phyloP scores from a whole-genome alignment of 2,329 filamentous ascomycete species.

The Penicillium rolfsii region DNA sequence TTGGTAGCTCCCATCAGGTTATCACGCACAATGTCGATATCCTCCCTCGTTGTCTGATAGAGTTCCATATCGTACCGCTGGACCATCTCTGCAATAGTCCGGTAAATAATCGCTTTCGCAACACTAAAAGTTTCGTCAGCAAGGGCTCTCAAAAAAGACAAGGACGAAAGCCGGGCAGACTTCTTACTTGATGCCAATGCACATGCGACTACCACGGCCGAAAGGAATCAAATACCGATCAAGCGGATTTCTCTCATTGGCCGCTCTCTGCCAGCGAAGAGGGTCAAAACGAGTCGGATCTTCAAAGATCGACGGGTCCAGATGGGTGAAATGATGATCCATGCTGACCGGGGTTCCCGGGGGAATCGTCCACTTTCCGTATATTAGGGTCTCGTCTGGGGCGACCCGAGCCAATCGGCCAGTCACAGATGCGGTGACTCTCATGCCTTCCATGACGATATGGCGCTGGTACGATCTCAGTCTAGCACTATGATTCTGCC shows the following conservation, averaged over 20 bases:
- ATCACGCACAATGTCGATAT: background rate
- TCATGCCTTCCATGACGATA: background rate
- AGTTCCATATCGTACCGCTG: constrained; percentile 2
- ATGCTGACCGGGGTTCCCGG: background rate
- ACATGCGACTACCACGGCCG: background rate
- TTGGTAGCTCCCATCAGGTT: background rate
- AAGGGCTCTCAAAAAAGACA: background rate
- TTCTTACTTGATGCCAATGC: background rate
- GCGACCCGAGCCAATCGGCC: background rate
- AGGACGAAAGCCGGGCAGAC: background rate
- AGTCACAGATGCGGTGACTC: background rate
- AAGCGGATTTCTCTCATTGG: background rate
- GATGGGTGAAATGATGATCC: background rate
- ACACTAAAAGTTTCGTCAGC: background rate
- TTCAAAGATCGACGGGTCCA: background rate
- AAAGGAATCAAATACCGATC: background rate
- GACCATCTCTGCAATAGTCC: background rate
- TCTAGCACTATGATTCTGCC: background rate
- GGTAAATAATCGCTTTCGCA: background rate
- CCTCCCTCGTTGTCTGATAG: background rate
- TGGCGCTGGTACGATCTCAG: background rate
- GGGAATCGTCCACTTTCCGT: background rate
- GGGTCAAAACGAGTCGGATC: background rate
- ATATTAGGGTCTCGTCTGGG: background rate
- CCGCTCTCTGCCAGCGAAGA: background rate